A percentile compares a stretch with the other conserved stretches of the same genome.
Conservation (phyloP, 345 rosid genomes). For the Rhodomyrtus tomentosa region DNA sequence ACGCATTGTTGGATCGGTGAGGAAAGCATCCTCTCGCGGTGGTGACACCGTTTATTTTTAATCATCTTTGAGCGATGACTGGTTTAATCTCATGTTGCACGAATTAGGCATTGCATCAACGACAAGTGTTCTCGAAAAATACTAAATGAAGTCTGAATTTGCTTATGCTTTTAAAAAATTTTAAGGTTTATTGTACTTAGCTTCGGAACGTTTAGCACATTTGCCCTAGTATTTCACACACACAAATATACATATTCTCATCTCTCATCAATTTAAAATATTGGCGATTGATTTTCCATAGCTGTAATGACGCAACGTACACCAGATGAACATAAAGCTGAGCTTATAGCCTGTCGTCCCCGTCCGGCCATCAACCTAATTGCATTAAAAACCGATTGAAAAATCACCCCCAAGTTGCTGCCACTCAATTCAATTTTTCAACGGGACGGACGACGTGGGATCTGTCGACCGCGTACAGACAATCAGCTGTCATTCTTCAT, state of each 20-base stretch:
- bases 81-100: background rate
- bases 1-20: too few species aligned
- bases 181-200: rapidly evolving
- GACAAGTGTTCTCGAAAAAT: background rate
- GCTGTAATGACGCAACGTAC: background rate
- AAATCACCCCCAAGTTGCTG: background rate
- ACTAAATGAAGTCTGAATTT: background rate
- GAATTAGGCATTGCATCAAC: background rate
- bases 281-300: too few species aligned
- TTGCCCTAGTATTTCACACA: too few species aligned
- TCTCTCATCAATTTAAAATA: too few species aligned
- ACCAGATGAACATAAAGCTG: background rate
- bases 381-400: background rate
- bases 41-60: background rate
- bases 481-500: background rate
- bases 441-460: background rate
- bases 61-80: background rate
- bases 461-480: background rate
- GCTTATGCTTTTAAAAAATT: too few species aligned
- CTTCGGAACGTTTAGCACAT: too few species aligned
- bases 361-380: background rate
- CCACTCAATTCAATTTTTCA: too few species aligned
- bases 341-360: background rate
- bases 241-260: too few species aligned
- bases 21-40: background rate